Evolutionary conservation across 257 asterid species (phyloP), one percentile per base, ranked within the genome.

Genomic region (Penstemon eatonii): DNA sequence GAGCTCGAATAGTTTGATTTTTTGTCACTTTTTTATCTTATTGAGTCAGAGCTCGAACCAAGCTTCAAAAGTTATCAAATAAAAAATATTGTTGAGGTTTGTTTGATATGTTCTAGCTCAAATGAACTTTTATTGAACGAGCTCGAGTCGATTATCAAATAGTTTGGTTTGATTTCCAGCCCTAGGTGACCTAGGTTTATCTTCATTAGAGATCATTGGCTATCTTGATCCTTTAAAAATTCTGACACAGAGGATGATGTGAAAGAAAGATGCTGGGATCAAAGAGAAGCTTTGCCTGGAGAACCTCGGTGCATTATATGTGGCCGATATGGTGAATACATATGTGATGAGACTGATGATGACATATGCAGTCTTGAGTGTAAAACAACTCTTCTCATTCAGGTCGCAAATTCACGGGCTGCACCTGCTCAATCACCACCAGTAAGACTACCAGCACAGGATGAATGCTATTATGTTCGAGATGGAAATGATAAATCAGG

Each of bases 291-390:
- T 69, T 59, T 82, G 58, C 80, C 88, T 0, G 96, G 92, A 51
- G 98, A 92, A 56, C 95, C 95, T 58, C 78, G 56, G 49, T 92
- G 98, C 66, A 69, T 74, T 44, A 72, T 90, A 64, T 92, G 98
- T 63, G 94, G 96, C 58, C 90, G 97, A 43, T 92, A 85, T 55
- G 98, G 98, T 56, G 98, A 92, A 81, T 92, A 92, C 73, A 85
- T 92, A 63, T 92, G 98, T 66, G 92, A 90, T 49, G 92, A 90
- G 72, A 89, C 96, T 12, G 90, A 92, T 65, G 96, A 89, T 76
- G 98, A 89, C 73, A 45, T 92, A 63, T 92, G 98, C 80, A 90
- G 98, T 68, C 71, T 88, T 40, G 97, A 92, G 72, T 92, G 98
- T 75, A 92, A 92, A 67, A 63, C 62, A 46, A 71, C 75, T 77